phyloP scores from a whole-genome alignment of 257 asterid genomes.

The Verbena officinalis region DNA sequence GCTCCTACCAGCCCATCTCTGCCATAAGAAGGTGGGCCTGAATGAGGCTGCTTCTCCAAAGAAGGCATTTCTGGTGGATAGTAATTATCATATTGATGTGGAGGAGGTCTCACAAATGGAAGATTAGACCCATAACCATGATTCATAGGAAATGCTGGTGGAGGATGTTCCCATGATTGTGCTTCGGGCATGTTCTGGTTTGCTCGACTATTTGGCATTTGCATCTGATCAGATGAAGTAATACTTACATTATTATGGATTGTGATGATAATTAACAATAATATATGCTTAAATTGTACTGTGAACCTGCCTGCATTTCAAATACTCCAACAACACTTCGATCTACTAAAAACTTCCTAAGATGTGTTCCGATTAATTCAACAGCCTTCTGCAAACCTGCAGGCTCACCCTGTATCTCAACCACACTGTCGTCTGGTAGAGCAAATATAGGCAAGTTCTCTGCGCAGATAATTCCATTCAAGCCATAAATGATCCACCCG shows the following conservation, averaged over 20 bases:
- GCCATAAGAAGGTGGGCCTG: constrained; percentile 55
- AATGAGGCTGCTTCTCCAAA: constrained; percentile 58
- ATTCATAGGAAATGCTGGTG: constrained; percentile 53
- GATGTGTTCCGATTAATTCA: constrained; percentile 77
- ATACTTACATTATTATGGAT: constrained; percentile 13
- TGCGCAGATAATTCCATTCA: constrained; percentile 41
- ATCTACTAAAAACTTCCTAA: constrained; percentile 86
- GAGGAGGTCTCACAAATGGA: constrained; percentile 55
- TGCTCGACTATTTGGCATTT: constrained; percentile 62
- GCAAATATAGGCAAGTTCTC: constrained; percentile 83
- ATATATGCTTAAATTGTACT: neutral
- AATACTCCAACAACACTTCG: constrained; percentile 81
- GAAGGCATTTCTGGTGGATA: constrained; percentile 64
- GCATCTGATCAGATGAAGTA: constrained; percentile 51
- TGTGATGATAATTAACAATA: constrained; percentile 19
- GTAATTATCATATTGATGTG: constrained; percentile 68
- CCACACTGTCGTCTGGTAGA: constrained; percentile 82
- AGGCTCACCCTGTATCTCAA: constrained; percentile 93
- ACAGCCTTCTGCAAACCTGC: constrained; percentile 73
- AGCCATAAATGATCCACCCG: constrained; percentile 12
- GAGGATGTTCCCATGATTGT: constrained; percentile 73
- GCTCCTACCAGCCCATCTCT: constrained; percentile 61
- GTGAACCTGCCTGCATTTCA: constrained; percentile 70
- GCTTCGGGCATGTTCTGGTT: constrained; percentile 60
- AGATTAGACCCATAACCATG: constrained; percentile 52